Percentiles rank a stretch among this genome's conserved stretches.
Evolutionary conservation across 2,329 filamentous ascomycete genomes (phyloP).

Genomic region (Elsinoe necatrix): DNA sequence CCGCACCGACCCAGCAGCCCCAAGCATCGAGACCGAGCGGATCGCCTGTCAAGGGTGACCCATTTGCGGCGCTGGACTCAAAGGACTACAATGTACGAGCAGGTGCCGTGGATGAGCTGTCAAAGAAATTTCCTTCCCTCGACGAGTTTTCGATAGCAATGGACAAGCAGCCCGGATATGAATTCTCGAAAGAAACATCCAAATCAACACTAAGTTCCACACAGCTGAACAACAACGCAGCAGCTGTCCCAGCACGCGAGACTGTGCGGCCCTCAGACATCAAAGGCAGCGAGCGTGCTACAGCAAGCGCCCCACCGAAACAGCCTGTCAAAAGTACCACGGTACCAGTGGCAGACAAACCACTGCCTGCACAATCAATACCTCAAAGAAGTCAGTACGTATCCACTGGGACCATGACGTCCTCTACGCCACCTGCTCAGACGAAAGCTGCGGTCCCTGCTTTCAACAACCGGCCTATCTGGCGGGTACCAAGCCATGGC

Average conservation of each 20-base stretch:
- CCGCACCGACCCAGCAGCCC: slow-evolving; percentile 40
- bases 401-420: slow-evolving; percentile 75
- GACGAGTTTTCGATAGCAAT: slow-evolving; percentile 89
- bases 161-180: slow-evolving; percentile 73
- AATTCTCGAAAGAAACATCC: slow-evolving; percentile 45
- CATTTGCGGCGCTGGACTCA: slow-evolving; percentile 82
- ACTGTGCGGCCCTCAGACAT: slow-evolving; percentile 29
- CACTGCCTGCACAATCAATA: slow-evolving; percentile 35
- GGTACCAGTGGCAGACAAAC: slow-evolving; percentile 24
- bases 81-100: slow-evolving; percentile 42
- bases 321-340: background rate
- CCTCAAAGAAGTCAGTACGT: slow-evolving; percentile 46
- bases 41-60: slow-evolving; percentile 63
- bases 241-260: slow-evolving; percentile 31
- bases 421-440: slow-evolving; percentile 40
- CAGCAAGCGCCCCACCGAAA: slow-evolving; percentile 31
- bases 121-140: slow-evolving; percentile 76
- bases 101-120: slow-evolving; percentile 65
- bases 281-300: slow-evolving; percentile 57
- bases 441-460: slow-evolving; percentile 31
- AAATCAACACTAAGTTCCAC: slow-evolving; percentile 3
- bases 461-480: slow-evolving; percentile 41
- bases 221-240: slow-evolving; percentile 37
- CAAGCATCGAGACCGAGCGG: slow-evolving; percentile 29
- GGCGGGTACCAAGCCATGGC: slow-evolving; percentile 45